Evolutionary conservation across 2,329 filamentous ascomycete genomes (phyloP).

Genomic region (Nigrospora oryzae): DNA sequence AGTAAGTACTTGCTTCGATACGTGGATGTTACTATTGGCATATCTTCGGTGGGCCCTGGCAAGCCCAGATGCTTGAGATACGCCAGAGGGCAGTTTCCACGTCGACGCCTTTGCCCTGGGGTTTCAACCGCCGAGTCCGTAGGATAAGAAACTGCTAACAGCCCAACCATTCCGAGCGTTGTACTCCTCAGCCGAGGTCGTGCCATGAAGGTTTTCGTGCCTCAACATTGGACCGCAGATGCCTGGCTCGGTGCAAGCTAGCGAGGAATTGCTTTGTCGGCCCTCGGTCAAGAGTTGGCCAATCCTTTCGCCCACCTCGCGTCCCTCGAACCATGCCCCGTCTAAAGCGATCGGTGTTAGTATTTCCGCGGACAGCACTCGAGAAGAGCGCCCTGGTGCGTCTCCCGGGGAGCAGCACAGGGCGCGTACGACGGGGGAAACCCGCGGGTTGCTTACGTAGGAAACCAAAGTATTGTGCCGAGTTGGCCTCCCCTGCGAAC

Average conservation of each 20-base stretch:
- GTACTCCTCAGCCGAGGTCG: slow-evolving; percentile 23
- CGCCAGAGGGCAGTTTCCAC: too few relatives aligned
- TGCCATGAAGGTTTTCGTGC: slow-evolving; percentile 24
- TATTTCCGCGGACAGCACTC: background rate
- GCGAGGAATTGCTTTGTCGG: background rate
- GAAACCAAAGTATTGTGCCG: slow-evolving; percentile 56
- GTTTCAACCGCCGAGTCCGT: slow-evolving; percentile 1
- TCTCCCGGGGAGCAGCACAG: background rate
- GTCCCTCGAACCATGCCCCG: slow-evolving; percentile 50
- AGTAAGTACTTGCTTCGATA: too few relatives aligned
- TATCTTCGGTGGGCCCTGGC: too few relatives aligned
- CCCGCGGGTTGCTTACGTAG: slow-evolving; percentile 27
- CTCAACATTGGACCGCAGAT: slow-evolving; percentile 15
- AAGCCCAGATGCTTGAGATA: too few relatives aligned
- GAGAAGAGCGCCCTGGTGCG: background rate
- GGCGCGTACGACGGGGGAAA: background rate
- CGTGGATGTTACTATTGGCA: too few relatives aligned
- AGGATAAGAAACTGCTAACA: slow-evolving; percentile 22
- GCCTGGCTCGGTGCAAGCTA: background rate
- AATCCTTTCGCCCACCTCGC: slow-evolving; percentile 35
- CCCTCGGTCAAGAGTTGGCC: slow-evolving; percentile 22
- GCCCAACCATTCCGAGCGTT: slow-evolving; percentile 26
- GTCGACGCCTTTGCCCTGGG: too few relatives aligned
- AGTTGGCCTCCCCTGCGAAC: slow-evolving; percentile 59
- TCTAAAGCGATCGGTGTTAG: slow-evolving; percentile 16